Evolutionary conservation across 805 yeast species (phyloP), one percentile per base, ranked within the genome.

Genomic region (Nakazawaea siamensis): DNA sequence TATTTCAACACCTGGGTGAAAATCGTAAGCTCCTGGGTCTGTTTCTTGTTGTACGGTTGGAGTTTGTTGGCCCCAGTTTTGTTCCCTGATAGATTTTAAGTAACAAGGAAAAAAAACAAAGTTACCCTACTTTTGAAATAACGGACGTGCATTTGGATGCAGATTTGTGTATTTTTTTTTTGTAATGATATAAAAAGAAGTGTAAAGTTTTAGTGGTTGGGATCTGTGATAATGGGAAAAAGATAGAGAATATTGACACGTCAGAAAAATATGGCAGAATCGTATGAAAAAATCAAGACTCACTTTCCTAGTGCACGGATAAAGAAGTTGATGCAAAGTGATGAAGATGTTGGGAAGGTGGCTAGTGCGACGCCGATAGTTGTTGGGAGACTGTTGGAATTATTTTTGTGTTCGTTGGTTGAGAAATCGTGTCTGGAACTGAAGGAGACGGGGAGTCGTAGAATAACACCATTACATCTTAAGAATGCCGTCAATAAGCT

Each of bases 331-430:
- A 90, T 92, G 96, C 98, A 92, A 54, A 79, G 94, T 19, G 99
- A 92, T 57, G 98, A 92, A 44, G 99, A 92, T 44, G 88, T 92
- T 29, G 99, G 99, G 3, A 92, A 92, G 54, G 97, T 92, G 4
- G 96, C 98, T 3, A 97, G 88, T 52, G 97, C 96, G 2, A 94
- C 99, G 2, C 99, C 99, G 0, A 82, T 90, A n/a, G 90, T 90
- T 13, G 95, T 92, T 7, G 97, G 97, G 6, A 73, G 96, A 43
- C 95, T 98, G 0, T 65, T 92, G 34, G 97, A 92, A 60, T 71
- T 86, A 41, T 92, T 92, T 54, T 75, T 92, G 70, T 85, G 94
- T 33, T 76, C 92, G 36, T 66, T 92, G 37, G 94, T 92, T 33
- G 88, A 84, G 47, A 86, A 83, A 31, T 71, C 94, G 15, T 78